Evolutionary conservation across 441 rosid species (phyloP), one percentile per base, ranked within the genome.

Genomic region (Hypseocharis bilobata): DNA sequence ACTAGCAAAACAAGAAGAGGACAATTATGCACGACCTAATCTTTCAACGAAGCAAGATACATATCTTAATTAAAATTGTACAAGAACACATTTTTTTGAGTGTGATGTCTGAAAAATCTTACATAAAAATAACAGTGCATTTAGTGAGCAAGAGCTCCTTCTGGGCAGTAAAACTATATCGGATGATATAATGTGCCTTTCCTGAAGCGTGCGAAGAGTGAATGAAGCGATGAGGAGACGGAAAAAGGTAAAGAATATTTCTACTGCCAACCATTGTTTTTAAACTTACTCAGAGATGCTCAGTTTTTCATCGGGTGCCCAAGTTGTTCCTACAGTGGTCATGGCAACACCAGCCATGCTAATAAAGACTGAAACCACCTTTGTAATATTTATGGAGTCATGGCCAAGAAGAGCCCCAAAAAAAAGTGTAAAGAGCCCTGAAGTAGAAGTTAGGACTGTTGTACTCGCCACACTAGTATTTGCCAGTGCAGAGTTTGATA

Each of bases 391-490:
- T 55, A 86, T 56, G 0, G 83, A 78, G 65, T 86, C 92, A 70
- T 84, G 82, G 22, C 89, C 82, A 1, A 84, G 85, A 40, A 84
- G 75, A 64, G 80, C 85, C 61, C 87, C 92, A 36, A 84, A 80
- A 65, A 81, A 75, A 60, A 86, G 87, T n/a, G 92, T 81, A 71
- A 83, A 86, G 44, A 86, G 85, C 4, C 84, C 86, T 1, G 89
- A 84, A 52, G 92, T 86, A 22, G 89, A 84, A 2, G 83, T 80
- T 29, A 86, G 79, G 69, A 86, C 81, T 16, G 91, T 86, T 54
- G 91, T 81, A 57, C 84, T 86, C 36, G 87, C 87, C 44, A 86
- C 89, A 14, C 87, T 86, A 16, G 92, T 83, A 70, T 84, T 84
- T 55, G 87, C 86, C 19, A 84, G 77, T 40, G 92, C 86, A 1